Percentiles rank a stretch among this genome's conserved stretches.
These are phyloP conservation scores for Angomonas deanei DNA, from an alignment of 208 protist genomes.

Conservation along the genomic window DNA sequence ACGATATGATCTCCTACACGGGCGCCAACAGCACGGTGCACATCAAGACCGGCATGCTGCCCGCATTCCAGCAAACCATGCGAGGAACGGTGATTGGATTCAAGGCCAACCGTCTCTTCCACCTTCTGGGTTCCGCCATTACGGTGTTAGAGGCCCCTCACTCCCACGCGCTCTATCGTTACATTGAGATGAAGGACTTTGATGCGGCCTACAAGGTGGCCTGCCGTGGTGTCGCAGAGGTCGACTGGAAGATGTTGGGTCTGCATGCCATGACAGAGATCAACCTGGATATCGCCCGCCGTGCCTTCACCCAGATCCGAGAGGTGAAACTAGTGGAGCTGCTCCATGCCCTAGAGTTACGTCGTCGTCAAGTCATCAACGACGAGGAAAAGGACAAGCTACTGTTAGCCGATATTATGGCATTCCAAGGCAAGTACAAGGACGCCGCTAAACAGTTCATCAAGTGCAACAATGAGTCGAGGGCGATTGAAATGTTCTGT, in stretches of 20 bases:
- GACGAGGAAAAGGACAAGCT: slow-evolving; percentile 37
- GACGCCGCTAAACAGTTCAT: slow-evolving; percentile 88
- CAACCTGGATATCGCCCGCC: slow-evolving; percentile 87
- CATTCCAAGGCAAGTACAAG: slow-evolving; percentile 93
- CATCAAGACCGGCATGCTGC: slow-evolving; percentile 93
- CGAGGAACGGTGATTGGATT: slow-evolving; percentile 95
- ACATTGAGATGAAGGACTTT: slow-evolving; percentile 90
- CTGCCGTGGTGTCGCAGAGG: slow-evolving; percentile 91
- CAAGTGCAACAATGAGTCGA: slow-evolving; percentile 63
- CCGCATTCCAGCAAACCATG: slow-evolving; percentile 90
- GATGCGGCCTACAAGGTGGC: slow-evolving; percentile 88
- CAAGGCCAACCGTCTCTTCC: slow-evolving; percentile 93
- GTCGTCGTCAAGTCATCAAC: slow-evolving; percentile 29
- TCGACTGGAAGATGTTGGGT: slow-evolving; percentile 93
- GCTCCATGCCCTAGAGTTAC: slow-evolving; percentile 81
- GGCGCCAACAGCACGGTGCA: slow-evolving; percentile 69
- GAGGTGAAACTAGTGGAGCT: slow-evolving; percentile 93
- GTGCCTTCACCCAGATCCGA: slow-evolving; percentile 89
- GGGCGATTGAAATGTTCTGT: slow-evolving; percentile 93
- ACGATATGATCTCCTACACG: slow-evolving; percentile 94
- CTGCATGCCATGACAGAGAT: slow-evolving; percentile 89
- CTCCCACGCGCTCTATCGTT: slow-evolving; percentile 85
- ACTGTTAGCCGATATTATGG: slow-evolving; percentile 85
- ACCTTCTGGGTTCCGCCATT: slow-evolving; percentile 81
- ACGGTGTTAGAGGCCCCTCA: slow-evolving; percentile 93